Percentiles rank a stretch among this genome's conserved stretches.
These are phyloP conservation scores for Puccinia horiana DNA, from an alignment of 1,284 basidiomycete genomes.

Conservation along the genomic window DNA sequence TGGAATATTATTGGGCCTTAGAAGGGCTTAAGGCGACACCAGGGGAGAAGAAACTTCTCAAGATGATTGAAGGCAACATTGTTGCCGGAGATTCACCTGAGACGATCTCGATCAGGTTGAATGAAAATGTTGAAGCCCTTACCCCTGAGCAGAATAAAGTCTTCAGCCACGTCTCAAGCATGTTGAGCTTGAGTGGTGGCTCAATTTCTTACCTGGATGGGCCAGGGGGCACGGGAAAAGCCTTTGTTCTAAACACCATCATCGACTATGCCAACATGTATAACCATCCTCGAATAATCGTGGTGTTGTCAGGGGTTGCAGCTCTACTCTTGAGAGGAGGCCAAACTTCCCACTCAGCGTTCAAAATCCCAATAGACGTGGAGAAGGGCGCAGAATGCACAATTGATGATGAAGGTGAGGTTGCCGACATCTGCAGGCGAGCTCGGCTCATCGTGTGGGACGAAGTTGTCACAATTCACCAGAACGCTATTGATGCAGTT, in stretches of 20 bases:
- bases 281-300: conserved; percentile 58
- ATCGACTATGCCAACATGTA: conserved; percentile 57
- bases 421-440: neutral
- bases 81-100: no score
- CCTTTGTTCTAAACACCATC: conserved; percentile 62
- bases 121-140: no score
- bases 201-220: conserved; percentile 64
- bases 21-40: no score
- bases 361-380: conserved; percentile 60
- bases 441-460: conserved; percentile 31
- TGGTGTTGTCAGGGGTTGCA: conserved; percentile 61
- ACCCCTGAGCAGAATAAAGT: no score
- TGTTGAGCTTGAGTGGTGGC: no score
- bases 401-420: no score
- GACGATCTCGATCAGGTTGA: no score
- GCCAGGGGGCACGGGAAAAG: conserved; percentile 64
- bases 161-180: neutral
- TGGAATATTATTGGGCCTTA: no score
- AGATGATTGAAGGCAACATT: no score
- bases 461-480: conserved; percentile 22
- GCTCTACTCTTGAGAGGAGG: no score
- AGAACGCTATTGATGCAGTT: conserved; percentile 26
- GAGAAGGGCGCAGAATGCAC: neutral
- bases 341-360: conserved; percentile 61
- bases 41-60: no score